Evolutionary conservation across 148 eudicot species (phyloP), one percentile per base, ranked within the genome.

Genomic region (Spergularia bocconei): DNA sequence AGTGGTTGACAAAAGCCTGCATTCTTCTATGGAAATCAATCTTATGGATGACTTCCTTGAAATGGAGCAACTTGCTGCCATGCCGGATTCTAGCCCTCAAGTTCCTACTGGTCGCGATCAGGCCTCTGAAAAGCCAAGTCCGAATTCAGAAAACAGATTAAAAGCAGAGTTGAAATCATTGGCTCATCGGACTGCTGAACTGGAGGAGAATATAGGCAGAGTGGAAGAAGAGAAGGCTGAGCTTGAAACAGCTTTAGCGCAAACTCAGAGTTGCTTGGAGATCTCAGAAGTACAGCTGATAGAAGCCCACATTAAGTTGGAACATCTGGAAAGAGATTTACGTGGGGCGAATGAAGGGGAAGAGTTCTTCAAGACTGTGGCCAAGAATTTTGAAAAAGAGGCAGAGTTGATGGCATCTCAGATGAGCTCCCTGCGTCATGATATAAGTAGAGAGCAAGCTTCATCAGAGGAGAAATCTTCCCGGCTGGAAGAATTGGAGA

Each of bases 31-130:
- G 61, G 88, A 89, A 69, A 84, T 93, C 25, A 86, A 89, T 76
- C 85, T 93, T 21, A 93, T 93, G 98, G 98, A 93, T 74, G 98
- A 93, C 82, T 93, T 93, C 77, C 88, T 91, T 56, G 98, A 93
- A 78, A 93, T 93, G 98, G 98, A 93, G 78, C 81, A 80, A 60
- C 87, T 91, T 79, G 98, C 87, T 79, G 86, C 92, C 7, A 55
- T 89, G 73, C 88, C 93, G 47, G 89, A 87, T 69, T 61, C 53
- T 4, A 52, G 69, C 65, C 86, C 65, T 51, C 76, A 64, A 70
- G 75, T 62, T 48, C 72, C 84, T 78, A 50, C 71, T 85, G 48
- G 67, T 38, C n/a, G 81, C 79, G 29, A 79, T 82, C 50, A 82
- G 82, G 59, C 53, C 50, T 55, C 77, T 25, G 82, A 81, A 69